These are phyloP conservation scores for Russula vinacea DNA, from an alignment of 768 basidiomycete genomes.

Conservation along the genomic window DNA sequence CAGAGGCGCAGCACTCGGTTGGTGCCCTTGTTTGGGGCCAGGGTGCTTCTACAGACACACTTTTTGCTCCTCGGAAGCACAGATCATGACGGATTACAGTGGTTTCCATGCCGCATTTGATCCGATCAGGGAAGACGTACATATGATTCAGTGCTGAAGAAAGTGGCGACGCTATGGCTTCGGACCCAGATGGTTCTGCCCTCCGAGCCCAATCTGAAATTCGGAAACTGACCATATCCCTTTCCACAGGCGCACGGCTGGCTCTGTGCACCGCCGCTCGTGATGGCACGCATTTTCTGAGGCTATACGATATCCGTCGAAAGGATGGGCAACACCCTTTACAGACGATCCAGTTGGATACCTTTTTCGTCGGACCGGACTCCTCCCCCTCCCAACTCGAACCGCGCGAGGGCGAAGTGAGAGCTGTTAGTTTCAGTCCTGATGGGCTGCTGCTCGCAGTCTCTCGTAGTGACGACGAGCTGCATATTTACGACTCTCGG, in stretches of 20 bases:
- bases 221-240: not conserved
- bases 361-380: not conserved
- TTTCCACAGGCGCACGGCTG: conserved; percentile 12
- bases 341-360: conserved; percentile 1
- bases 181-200: conserved; percentile 21
- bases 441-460: conserved; percentile 26
- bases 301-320: conserved; percentile 26
- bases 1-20: conserved; percentile 18
- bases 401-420: conserved; percentile 25
- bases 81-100: conserved; percentile 9
- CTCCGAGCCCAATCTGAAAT: not conserved
- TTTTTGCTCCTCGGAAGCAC: conserved; percentile 30
- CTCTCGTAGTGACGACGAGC: conserved; percentile 27
- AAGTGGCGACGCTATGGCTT: conserved; percentile 29
- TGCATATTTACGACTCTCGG: conserved; percentile 28
- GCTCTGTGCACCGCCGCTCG: conserved; percentile 21
- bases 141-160: conserved; percentile 16
- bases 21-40: conserved; percentile 26
- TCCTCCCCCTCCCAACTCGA: no score
- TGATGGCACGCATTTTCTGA: conserved; percentile 6
- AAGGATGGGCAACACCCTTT: conserved; percentile 4
- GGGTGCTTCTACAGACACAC: conserved; percentile 12
- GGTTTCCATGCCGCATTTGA: conserved; percentile 27
- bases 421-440: conserved; percentile 23
- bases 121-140: conserved; percentile 7